Evolutionary conservation across 441 rosid genomes (phyloP).

Genomic region (Manihot esculenta): DNA sequence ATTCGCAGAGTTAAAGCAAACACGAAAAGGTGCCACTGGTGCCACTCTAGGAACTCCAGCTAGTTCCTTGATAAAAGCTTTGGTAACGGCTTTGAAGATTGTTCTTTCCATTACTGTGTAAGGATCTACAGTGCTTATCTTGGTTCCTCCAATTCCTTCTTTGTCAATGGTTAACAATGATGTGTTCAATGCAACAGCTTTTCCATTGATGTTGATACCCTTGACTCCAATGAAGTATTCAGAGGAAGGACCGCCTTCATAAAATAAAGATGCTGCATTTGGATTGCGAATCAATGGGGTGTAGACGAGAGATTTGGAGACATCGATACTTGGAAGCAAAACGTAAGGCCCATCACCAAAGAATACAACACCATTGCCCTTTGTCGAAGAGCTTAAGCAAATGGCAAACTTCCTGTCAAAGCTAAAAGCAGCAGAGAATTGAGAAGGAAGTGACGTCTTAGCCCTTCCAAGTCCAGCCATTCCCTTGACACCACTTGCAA

Average conservation of each 20-base stretch:
- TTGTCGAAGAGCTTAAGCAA: conserved; percentile 28
- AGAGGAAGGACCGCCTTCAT: conserved; percentile 29
- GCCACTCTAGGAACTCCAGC: conserved; percentile 14
- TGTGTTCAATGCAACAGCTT: conserved; percentile 21
- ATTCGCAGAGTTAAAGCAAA: conserved; percentile 25
- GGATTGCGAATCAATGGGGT: conserved; percentile 39
- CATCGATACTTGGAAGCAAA: conserved; percentile 33
- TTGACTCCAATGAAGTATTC: conserved; percentile 43
- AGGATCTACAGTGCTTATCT: conserved; percentile 38
- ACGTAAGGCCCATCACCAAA: conserved; percentile 35
- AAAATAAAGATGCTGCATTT: conserved; percentile 23
- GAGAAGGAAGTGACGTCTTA: conserved; percentile 38
- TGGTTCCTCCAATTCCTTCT: conserved; percentile 40
- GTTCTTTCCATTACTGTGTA: conserved; percentile 32
- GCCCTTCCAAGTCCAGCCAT: conserved; percentile 58
- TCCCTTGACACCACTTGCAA: conserved; percentile 42
- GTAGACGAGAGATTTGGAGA: conserved; percentile 30
- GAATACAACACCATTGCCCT: conserved; percentile 34
- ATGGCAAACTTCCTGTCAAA: conserved; percentile 48
- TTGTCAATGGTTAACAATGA: conserved; percentile 26
- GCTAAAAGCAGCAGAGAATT: conserved; percentile 47
- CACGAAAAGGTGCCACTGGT: conserved; percentile 31
- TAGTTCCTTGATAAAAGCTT: conserved; percentile 24
- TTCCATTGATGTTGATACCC: conserved; percentile 31
- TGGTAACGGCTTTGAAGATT: conserved; percentile 33